Evolutionary conservation across 192 early-diverging fungal genomes (phyloP).

Genomic region (Entrophospora sp.): DNA sequence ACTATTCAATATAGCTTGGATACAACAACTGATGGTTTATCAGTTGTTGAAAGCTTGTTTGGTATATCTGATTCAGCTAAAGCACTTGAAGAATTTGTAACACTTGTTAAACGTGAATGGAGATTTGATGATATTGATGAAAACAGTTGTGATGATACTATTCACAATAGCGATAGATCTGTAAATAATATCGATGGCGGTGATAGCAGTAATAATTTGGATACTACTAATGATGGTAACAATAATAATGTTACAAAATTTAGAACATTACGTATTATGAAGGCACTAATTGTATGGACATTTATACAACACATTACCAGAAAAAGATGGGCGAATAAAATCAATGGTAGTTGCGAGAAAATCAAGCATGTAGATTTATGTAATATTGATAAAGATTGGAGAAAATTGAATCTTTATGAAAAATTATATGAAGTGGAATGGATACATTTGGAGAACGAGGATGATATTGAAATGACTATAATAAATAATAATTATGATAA

Average conservation of each 20-base stretch:
- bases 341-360: conserved; percentile 8
- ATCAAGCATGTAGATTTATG: conserved; percentile 11
- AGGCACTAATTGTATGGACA: conserved; percentile 36
- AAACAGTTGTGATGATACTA: background rate
- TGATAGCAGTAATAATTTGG: no score
- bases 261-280: conserved; percentile 29
- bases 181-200: no score
- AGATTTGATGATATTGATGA: conserved; percentile 13
- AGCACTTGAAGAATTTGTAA: conserved; percentile 72
- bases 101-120: conserved; percentile 55
- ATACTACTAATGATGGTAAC: no score
- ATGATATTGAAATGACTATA: conserved; percentile 9
- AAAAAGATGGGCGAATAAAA: conserved; percentile 22
- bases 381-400: conserved; percentile 14
- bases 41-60: conserved; percentile 78
- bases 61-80: conserved; percentile 91
- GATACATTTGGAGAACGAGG: conserved; percentile 12
- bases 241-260: conserved; percentile 18
- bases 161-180: no score
- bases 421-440: conserved; percentile 8
- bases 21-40: conserved; percentile 28
- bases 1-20: conserved; percentile 19
- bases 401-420: background rate
- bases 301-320: conserved; percentile 34
- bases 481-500: no score